Evolutionary conservation across 1,284 basidiomycete genomes (phyloP).

Genomic region (Chiua sp.): DNA sequence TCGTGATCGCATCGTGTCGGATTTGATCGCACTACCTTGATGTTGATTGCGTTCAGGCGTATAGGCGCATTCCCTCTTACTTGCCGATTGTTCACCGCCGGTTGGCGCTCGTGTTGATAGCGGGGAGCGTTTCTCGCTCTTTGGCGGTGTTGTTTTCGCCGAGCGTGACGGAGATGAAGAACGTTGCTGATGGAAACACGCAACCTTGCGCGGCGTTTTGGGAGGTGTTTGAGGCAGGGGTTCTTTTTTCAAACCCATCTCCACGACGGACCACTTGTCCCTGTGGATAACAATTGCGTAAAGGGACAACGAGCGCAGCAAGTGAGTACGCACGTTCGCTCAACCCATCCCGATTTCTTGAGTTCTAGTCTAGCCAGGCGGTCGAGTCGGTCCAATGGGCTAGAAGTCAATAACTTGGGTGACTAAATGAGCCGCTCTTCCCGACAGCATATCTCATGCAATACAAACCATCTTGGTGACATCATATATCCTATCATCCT

Average conservation of each 20-base stretch:
- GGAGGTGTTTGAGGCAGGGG: conserved; percentile 10
- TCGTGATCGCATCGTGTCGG: conserved; percentile 8
- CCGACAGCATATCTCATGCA: background rate
- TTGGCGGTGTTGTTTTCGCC: background rate
- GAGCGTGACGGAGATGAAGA: background rate
- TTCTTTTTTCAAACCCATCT: conserved; percentile 23
- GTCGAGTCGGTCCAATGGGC: conserved; percentile 36
- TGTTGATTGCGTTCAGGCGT: background rate
- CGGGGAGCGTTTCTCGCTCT: background rate
- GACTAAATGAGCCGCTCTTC: conserved; percentile 3
- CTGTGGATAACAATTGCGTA: conserved; percentile 5
- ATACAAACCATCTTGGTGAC: conserved; percentile 36
- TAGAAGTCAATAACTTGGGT: conserved; percentile 22
- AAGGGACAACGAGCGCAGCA: background rate
- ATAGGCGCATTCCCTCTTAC: background rate
- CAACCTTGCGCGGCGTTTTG: conserved; percentile 7
- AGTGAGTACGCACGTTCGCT: conserved; percentile 26
- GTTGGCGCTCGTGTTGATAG: background rate
- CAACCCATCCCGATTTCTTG: conserved; percentile 37
- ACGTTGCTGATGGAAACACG: background rate
- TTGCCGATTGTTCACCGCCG: background rate
- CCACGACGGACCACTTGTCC: conserved; percentile 34
- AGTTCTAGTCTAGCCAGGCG: conserved; percentile 32
- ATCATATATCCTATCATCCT: conserved; percentile 26
- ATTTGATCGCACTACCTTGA: background rate